Base-by-base conservation (phyloP, 1,139 yeast species). In the Hanseniaspora uvarum region DNA sequence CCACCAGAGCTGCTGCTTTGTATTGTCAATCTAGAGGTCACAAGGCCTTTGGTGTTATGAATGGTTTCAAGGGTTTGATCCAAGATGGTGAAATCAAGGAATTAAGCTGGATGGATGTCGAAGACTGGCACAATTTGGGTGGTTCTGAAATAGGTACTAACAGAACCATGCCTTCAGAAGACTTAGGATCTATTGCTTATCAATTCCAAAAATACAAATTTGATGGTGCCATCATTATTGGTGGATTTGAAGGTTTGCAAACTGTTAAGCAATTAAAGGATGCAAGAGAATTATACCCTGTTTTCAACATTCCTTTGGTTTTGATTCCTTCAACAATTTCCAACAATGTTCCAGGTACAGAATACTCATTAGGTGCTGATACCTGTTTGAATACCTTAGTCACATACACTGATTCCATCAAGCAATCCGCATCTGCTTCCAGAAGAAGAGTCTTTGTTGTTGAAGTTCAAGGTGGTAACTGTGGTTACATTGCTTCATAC, bases 401-500 rank as follows among this genome's bases (percentile, higher is more conserved):
- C 60, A 79, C 80, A 52, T 84, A 84, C 69, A 83, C 89, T 70
- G 94, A 84, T 65, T 82, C 83, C 24, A 80, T 84, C 56, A 83
- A 83, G 65, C 89, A 81, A 66, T 78, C 84, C 53, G 94, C 94
- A 2, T 79, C 87, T 19, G 83, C 92, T 12, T 77, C 88, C 7
- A 76, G 92, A 72, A 79, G 82, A 66, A 74, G 92, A 65, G 86
- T 81, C 18, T 84, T 84, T 63, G 84, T 84, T 48, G 83, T 83
- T 57, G 92, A 84, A 67, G 89, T 83, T n/a, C 92, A 84, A 69
- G 94, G 94, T 61, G 94, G 94, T 52, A 81, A 84, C 65, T 81
- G 86, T 28, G 94, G 94, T 47, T 84, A 78, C 64, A 79, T 84
- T 61, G 88, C 92, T 23, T 76, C 86, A 12, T 80, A 70, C 67